Evolutionary conservation across 2,329 filamentous ascomycete genomes (phyloP).

Genomic region (Magnaporthiopsis incrustans): DNA sequence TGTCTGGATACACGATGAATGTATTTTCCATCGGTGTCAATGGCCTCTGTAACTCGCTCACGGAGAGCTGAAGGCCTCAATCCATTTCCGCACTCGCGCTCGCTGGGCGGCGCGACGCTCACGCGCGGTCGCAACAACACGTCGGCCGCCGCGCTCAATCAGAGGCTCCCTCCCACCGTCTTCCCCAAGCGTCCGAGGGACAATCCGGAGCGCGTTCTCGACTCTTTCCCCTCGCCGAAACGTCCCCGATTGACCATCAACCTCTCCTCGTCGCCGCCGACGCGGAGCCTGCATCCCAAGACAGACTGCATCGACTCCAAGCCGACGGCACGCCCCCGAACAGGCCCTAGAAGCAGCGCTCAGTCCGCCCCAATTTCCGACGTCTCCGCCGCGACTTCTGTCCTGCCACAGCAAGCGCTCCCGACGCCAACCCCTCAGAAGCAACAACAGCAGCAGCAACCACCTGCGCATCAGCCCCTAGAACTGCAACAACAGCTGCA

Average conservation of each 20-base stretch:
- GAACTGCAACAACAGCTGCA: slow-evolving; percentile 3
- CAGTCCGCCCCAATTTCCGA: not conserved
- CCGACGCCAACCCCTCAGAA: not conserved
- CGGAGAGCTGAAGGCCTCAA: slow-evolving; percentile 12
- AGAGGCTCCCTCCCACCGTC: slow-evolving; percentile 10
- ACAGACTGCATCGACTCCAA: not conserved
- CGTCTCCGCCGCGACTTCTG: not conserved
- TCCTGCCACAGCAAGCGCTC: not conserved
- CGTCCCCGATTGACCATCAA: slow-evolving; percentile 6
- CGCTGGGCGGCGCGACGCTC: slow-evolving; percentile 2
- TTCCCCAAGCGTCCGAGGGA: slow-evolving; percentile 3
- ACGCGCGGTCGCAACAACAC: slow-evolving; percentile 3
- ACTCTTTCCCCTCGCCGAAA: slow-evolving; percentile 4
- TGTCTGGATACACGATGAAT: slow-evolving; percentile 12
- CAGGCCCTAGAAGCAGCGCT: not conserved
- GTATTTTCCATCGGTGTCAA: slow-evolving; percentile 15
- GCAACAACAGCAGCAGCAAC: not conserved
- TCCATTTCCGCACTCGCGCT: not conserved
- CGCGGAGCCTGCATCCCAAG: not conserved
- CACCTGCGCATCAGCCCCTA: slow-evolving; percentile 4
- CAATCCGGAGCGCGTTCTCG: slow-evolving; percentile 3
- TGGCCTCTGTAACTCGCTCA: slow-evolving; percentile 17
- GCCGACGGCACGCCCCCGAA: slow-evolving; percentile 1
- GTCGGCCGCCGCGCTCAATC: not conserved
- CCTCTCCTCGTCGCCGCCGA: slow-evolving; percentile 5